Base-by-base conservation (phyloP, 2,329 filamentous ascomycete genomes). In the Alternaria dauci region DNA sequence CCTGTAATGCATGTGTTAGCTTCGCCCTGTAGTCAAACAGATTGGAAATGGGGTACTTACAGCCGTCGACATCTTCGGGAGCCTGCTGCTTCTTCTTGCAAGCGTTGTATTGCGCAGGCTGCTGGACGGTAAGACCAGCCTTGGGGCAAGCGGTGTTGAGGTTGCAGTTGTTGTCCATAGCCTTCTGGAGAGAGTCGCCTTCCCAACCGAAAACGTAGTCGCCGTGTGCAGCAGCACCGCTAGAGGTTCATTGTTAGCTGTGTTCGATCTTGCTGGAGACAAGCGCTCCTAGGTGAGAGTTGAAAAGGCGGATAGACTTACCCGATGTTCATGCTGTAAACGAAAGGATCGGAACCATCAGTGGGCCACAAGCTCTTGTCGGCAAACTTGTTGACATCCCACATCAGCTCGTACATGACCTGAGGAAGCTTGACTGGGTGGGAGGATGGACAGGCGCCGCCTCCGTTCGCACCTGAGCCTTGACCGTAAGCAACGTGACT, bases 401-500 rank as follows among this genome's bases (percentile, higher is more conserved):
- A 76, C 73, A 76, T 76, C 36, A 76, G 65, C 58, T 76, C 74
- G 67, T 76, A 76, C 74, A 76, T 76, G 58, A 76, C 50, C 61
- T 76, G 73, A 18, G 74, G 74, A 20, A 76, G 68, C 72, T 76
- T 76, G 53, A 67, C 63, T 36, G 74, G 73, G 56, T 75, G 72
- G 5, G 68, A 68, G 6, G 80, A 76, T 5, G 83, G 82, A 79
- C 83, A 85, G 32, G 76, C 69, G 54, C 82, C 82, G 58, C 82
- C 82, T 23, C 82, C 82, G 23, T 67, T 81, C 20, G 82, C 82
- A 16, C 82, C 82, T 9, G 74, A 71, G 46, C 81, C 80, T 41
- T 77, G 77, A 42, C 74, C 73, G 73, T 84, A 85, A 23, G 81
- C 76, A 20, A 84, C 80, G 72, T 84, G 82, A 63, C 74, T 77